Percentiles rank a stretch among this genome's conserved stretches.
Evolutionary conservation across 345 rosid species (phyloP).

Genomic region (Eucalyptus cloeziana): DNA sequence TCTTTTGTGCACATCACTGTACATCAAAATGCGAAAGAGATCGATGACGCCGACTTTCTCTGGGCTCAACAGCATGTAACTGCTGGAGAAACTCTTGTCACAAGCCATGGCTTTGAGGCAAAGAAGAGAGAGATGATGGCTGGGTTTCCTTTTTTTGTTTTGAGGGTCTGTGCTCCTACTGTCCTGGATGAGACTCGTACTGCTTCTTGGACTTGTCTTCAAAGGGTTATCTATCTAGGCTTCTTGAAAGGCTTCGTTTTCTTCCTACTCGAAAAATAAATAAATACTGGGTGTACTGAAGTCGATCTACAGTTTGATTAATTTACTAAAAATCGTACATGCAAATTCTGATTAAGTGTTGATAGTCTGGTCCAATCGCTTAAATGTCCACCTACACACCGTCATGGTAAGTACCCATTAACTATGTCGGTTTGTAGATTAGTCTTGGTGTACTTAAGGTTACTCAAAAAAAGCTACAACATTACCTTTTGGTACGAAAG

Average conservation of each 20-base stretch:
- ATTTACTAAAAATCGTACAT: not conserved
- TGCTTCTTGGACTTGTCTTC: not conserved
- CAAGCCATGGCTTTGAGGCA: slow-evolving; percentile 2
- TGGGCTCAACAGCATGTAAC: slow-evolving; percentile 39
- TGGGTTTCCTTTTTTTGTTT: not conserved
- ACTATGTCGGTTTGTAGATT: not conserved
- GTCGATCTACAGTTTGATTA: not conserved
- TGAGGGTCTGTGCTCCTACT: not conserved
- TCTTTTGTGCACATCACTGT: slow-evolving; percentile 17
- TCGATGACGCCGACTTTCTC: slow-evolving; percentile 32
- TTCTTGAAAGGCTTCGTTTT: not conserved
- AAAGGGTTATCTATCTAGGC: not conserved
- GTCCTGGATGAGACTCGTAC: not conserved
- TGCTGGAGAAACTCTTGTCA: slow-evolving; percentile 19
- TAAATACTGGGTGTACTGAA: not conserved
- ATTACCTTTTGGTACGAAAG: not conserved
- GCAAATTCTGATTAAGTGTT: not conserved
- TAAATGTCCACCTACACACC: not conserved
- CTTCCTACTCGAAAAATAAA: not conserved
- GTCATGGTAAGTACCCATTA: not conserved
- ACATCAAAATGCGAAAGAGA: slow-evolving; percentile 30
- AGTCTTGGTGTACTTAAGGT: not conserved
- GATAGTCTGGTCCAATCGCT: not conserved
- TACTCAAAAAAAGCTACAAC: not conserved
- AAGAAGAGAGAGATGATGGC: not conserved